A percentile compares a stretch with the other conserved stretches of the same genome.
Evolutionary conservation across 768 basidiomycete genomes (phyloP).

Genomic region (Kwoniella dendrophila): DNA sequence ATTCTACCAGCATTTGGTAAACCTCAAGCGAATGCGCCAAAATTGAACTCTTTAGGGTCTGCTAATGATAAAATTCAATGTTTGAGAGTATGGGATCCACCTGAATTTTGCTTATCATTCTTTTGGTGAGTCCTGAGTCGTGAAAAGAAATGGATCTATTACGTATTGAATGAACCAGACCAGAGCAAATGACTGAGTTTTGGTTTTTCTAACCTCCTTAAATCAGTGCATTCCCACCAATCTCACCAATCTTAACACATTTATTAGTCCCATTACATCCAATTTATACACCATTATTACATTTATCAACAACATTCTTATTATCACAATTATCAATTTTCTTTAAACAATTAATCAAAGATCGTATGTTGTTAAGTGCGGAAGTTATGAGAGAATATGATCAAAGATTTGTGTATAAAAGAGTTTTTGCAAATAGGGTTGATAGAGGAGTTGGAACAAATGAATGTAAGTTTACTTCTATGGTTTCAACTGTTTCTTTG

Average conservation of each 20-base stretch:
- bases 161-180: not conserved
- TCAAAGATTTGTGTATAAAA: slow-evolving; percentile 52
- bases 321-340: slow-evolving; percentile 41
- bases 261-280: slow-evolving; percentile 46
- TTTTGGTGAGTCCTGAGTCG: slow-evolving; percentile 45
- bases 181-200: too few species aligned
- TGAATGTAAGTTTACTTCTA: slow-evolving; percentile 35
- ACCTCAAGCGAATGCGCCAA: slow-evolving; percentile 9
- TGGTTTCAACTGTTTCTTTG: too few species aligned
- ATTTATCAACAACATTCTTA: slow-evolving; percentile 42
- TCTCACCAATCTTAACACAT: slow-evolving; percentile 41
- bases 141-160: not conserved
- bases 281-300: slow-evolving; percentile 39
- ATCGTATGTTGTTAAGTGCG: slow-evolving; percentile 47
- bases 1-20: slow-evolving; percentile 29
- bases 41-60: not conserved
- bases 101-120: slow-evolving; percentile 52
- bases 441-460: slow-evolving; percentile 50
- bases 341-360: slow-evolving; percentile 50
- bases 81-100: slow-evolving; percentile 54
- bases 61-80: slow-evolving; percentile 47
- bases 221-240: slow-evolving; percentile 46
- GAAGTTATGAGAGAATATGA: slow-evolving; percentile 57
- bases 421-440: slow-evolving; percentile 46
- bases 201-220: too few species aligned